Conservation (phyloP, 2,329 filamentous ascomycete genomes). For the Xylariales sp. region DNA sequence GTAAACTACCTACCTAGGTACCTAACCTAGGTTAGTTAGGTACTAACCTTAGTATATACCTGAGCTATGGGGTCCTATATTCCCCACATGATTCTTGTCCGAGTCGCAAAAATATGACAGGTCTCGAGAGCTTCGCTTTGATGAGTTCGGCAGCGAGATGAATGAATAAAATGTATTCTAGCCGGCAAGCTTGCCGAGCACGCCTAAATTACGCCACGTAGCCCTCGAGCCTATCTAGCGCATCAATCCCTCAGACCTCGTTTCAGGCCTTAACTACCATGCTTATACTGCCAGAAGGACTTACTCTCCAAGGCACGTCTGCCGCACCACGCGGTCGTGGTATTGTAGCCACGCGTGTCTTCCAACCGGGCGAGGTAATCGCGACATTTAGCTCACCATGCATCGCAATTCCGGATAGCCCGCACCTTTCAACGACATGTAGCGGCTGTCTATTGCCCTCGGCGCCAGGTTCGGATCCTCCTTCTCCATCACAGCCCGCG, state of each 20-base stretch:
- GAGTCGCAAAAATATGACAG: background rate
- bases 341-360: constrained; percentile 57
- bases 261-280: constrained; percentile 11
- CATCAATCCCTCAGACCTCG: too few species aligned
- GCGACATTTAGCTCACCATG: constrained; percentile 57
- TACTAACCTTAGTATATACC: too few species aligned
- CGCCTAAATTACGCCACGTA: background rate
- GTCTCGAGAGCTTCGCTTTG: constrained; percentile 8
- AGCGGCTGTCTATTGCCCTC: constrained; percentile 58
- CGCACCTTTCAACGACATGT: constrained; percentile 58
- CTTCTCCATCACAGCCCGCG: constrained; percentile 29
- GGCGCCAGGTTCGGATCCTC: constrained; percentile 40
- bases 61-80: too few species aligned
- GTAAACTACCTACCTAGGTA: too few species aligned
- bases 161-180: background rate
- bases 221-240: background rate
- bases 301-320: constrained; percentile 22
- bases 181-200: constrained; percentile 20
- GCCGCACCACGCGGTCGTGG: constrained; percentile 56
- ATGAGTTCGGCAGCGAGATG: constrained; percentile 16
- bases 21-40: too few species aligned
- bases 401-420: constrained; percentile 61
- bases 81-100: constrained; percentile 6
- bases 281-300: constrained; percentile 26
- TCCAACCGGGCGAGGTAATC: constrained; percentile 60